phyloP scores from a whole-genome alignment of 2,329 filamentous ascomycete genomes.

The Escovopsis weberi region DNA sequence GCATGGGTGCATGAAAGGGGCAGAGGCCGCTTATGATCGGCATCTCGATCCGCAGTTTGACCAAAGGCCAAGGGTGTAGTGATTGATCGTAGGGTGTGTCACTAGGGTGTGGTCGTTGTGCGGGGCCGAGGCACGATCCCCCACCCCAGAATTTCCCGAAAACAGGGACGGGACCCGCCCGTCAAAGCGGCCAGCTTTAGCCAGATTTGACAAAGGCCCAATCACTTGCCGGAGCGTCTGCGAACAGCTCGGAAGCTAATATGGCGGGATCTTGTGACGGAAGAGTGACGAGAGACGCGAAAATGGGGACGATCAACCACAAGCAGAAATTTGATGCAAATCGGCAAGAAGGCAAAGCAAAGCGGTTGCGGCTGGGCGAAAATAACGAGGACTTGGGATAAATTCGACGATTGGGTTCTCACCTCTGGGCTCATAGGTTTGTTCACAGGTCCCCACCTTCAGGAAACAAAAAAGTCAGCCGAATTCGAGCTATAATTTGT shows the following conservation, averaged over 20 bases:
- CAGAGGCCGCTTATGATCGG: constrained; percentile 5
- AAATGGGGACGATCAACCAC: background rate
- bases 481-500: background rate
- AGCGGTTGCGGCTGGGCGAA: background rate
- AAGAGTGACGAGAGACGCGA: background rate
- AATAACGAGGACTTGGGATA: constrained; percentile 6
- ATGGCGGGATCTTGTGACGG: background rate
- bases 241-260: background rate
- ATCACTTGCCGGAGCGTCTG: background rate
- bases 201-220: background rate
- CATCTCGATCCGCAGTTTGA: background rate
- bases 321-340: background rate
- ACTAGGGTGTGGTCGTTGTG: no score
- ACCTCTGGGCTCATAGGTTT: constrained; percentile 97
- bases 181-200: background rate
- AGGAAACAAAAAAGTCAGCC: background rate
- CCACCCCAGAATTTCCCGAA: no score
- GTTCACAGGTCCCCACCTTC: constrained; percentile 89
- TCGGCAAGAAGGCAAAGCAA: background rate
- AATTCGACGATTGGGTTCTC: constrained; percentile 20
- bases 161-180: no score
- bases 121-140: no score
- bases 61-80: no score
- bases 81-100: no score
- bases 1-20: background rate